A percentile compares a stretch with the other conserved stretches of the same genome.
Evolutionary conservation across 176 grass and related monocot species (phyloP).

Genomic region (Themeda triandra): DNA sequence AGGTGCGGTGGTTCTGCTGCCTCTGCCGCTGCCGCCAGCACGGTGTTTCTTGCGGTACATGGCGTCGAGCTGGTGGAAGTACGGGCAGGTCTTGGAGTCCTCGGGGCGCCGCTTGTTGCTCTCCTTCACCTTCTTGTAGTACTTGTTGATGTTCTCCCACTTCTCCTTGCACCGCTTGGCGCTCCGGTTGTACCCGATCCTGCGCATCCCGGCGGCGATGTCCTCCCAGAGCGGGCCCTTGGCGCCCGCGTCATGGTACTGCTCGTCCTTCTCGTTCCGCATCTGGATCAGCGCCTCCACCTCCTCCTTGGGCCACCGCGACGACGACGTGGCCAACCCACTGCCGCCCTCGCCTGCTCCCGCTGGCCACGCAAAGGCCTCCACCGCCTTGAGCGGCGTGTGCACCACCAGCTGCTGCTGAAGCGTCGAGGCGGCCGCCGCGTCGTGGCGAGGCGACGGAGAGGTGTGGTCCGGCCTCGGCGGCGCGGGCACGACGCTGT

Average conservation of each 20-base stretch:
- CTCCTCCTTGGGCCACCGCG: slow-evolving; percentile 88
- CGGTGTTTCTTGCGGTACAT: slow-evolving; percentile 60
- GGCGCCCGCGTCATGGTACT: slow-evolving; percentile 52
- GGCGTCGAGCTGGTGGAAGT: slow-evolving; percentile 88
- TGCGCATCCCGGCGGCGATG: slow-evolving; percentile 68
- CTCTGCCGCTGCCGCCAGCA: neutral
- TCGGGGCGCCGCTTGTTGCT: slow-evolving; percentile 82
- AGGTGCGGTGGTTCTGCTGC: neutral
- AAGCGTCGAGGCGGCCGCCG: neutral
- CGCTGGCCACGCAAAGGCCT: neutral
- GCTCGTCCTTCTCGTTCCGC: slow-evolving; percentile 59
- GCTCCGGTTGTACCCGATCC: slow-evolving; percentile 79
- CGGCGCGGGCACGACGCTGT: neutral
- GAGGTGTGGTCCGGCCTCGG: neutral
- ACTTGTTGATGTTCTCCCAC: slow-evolving; percentile 99
- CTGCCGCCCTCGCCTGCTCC: neutral
- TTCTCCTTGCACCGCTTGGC: slow-evolving; percentile 96
- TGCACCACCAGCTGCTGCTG: slow-evolving; percentile 13
- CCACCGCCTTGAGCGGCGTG: neutral
- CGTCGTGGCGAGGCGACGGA: slow-evolving; percentile 1
- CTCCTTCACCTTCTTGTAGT: slow-evolving; percentile 96
- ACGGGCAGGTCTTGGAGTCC: slow-evolving; percentile 90
- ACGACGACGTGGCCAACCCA: slow-evolving; percentile 28
- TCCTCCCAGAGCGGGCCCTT: slow-evolving; percentile 93
- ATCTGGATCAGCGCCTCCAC: slow-evolving; percentile 79